phyloP scores from a whole-genome alignment of 257 asterid genomes.

The Solanum raphanifolium region DNA sequence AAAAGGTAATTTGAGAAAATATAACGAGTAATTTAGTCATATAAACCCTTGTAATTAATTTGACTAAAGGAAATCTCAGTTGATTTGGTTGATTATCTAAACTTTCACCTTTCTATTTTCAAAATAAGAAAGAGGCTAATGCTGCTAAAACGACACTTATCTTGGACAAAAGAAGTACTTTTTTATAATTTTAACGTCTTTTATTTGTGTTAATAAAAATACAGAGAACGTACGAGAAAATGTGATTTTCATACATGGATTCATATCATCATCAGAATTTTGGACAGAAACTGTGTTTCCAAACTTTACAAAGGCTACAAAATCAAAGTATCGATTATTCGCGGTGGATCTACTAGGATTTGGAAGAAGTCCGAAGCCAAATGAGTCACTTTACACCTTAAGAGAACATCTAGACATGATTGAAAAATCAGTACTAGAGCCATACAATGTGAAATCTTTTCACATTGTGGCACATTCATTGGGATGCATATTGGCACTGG shows the following conservation, averaged over 20 bases:
- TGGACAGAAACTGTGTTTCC: slow-evolving; percentile 95
- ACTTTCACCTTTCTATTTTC: background rate
- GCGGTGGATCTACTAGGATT: slow-evolving; percentile 92
- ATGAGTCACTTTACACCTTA: slow-evolving; percentile 66
- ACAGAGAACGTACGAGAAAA: slow-evolving; percentile 43
- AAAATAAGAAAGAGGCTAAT: too few species aligned
- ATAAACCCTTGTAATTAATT: background rate
- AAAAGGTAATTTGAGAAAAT: background rate
- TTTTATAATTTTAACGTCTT: background rate
- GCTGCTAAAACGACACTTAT: background rate
- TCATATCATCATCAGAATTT: slow-evolving; percentile 79
- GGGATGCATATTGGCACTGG: slow-evolving; percentile 91
- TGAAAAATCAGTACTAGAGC: slow-evolving; percentile 61
- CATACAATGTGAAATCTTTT: slow-evolving; percentile 59
- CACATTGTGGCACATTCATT: slow-evolving; percentile 96
- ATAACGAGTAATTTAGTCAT: background rate
- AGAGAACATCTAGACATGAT: slow-evolving; percentile 93
- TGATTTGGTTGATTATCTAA: background rate
- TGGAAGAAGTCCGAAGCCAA: slow-evolving; percentile 89
- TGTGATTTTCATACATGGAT: slow-evolving; percentile 84
- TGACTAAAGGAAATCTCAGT: background rate
- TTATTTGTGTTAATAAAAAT: slow-evolving; percentile 11
- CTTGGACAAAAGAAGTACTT: background rate
- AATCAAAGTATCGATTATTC: slow-evolving; percentile 55
- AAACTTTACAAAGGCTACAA: slow-evolving; percentile 50